A percentile compares a stretch with the other conserved stretches of the same genome.
Evolutionary conservation across 768 basidiomycete genomes (phyloP).

Genomic region (Serendipita sp.): DNA sequence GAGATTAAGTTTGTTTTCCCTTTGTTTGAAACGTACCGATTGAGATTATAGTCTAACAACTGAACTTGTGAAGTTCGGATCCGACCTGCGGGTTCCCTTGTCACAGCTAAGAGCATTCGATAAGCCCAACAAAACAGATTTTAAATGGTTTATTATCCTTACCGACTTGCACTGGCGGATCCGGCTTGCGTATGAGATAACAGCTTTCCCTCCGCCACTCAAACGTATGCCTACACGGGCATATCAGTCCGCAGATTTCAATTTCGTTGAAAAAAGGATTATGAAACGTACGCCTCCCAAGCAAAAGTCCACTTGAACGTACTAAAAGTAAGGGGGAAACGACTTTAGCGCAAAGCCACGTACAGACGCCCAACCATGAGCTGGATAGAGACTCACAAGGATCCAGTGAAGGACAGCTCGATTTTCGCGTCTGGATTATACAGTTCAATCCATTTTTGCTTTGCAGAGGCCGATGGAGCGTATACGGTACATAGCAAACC

Average conservation of each 20-base stretch:
- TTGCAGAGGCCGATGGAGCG: constrained; percentile 47
- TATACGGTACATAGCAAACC: constrained; percentile 54
- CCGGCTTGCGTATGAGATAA: constrained; percentile 69
- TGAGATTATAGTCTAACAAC: constrained; percentile 72
- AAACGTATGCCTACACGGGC: constrained; percentile 46
- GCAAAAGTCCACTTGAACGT: constrained; percentile 62
- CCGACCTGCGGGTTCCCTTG: constrained; percentile 55
- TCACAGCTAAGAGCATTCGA: constrained; percentile 33
- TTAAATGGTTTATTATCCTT: neutral
- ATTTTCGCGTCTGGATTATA: constrained; percentile 56
- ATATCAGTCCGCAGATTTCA: neutral
- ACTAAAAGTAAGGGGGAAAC: constrained; percentile 1
- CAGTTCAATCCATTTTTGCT: constrained; percentile 59
- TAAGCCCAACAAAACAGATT: neutral
- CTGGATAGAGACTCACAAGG: constrained; percentile 23
- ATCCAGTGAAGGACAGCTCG: constrained; percentile 60
- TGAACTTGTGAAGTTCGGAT: constrained; percentile 53
- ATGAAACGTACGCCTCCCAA: constrained; percentile 59
- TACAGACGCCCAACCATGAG: neutral
- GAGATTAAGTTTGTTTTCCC: neutral
- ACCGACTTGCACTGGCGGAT: constrained; percentile 63
- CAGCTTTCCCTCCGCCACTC: constrained; percentile 81
- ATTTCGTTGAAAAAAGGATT: neutral
- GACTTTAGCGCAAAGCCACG: neutral
- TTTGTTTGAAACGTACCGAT: constrained; percentile 32